phyloP scores from a whole-genome alignment of 371 early-diverging fungal genomes.

The Lichtheimia ramosa region DNA sequence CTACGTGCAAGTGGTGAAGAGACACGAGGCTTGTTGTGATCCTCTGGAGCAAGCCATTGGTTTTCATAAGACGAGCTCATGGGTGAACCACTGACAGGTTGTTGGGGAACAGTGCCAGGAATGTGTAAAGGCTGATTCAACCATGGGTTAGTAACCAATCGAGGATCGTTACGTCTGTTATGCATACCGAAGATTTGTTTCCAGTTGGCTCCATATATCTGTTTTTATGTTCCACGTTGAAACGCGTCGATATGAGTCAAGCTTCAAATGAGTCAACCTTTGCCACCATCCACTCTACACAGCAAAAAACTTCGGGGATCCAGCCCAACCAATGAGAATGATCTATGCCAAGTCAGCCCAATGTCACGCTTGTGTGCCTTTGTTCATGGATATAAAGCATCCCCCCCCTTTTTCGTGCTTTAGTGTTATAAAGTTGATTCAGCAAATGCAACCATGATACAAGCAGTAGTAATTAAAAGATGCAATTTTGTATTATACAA shows the following conservation, averaged over 20 bases:
- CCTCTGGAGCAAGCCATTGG: slow-evolving; percentile 20
- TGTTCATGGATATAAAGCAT: no score
- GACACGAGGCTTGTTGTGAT: slow-evolving; percentile 5
- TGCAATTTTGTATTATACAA: no score
- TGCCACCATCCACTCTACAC: no score
- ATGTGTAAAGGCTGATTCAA: slow-evolving; percentile 14
- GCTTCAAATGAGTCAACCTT: no score
- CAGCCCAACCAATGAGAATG: no score
- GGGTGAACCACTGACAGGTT: slow-evolving; percentile 9
- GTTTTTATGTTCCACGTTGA: background rate
- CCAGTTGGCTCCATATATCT: slow-evolving; percentile 5
- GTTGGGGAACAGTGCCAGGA: slow-evolving; percentile 6
- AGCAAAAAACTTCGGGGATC: no score
- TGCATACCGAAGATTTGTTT: slow-evolving; percentile 9
- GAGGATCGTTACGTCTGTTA: background rate
- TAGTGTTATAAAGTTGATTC: no score
- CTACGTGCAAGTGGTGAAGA: slow-evolving; percentile 7
- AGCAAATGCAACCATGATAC: no score
- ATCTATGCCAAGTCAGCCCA: no score
- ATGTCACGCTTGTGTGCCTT: no score
- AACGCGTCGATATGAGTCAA: background rate
- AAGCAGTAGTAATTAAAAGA: no score
- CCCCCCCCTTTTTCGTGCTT: no score
- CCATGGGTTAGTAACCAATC: background rate
- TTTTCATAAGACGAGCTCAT: slow-evolving; percentile 25